Base-by-base conservation (phyloP, 495 filamentous ascomycete species). In the Darksidea phi region DNA sequence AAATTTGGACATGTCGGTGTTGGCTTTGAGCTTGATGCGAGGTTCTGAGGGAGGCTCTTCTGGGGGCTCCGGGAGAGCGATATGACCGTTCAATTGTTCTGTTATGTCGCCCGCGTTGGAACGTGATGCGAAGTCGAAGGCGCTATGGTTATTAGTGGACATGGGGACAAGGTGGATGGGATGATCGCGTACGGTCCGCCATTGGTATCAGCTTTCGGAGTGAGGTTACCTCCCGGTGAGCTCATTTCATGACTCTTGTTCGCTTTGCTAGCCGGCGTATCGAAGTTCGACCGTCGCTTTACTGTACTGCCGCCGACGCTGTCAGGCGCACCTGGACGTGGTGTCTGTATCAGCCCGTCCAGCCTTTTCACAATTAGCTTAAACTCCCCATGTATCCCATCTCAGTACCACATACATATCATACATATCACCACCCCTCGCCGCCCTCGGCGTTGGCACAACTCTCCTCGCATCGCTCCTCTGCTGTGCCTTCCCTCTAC, bases 1-100 rank as follows among this genome's bases (percentile, higher is more conserved):
- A 52, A 96, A 88, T 69, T 95, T 97, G 69, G 89, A 91, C 51
- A 88, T 77, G 66, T 98, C 94, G 2, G 87, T 89, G 61, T 89
- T 88, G 15, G 88, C 86, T 1, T 83, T 89, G 4, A 94, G 80
- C 69, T 85, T 88, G 73, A 97, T 86, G 13, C 94, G 88, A 3
- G 90, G 67, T 69, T 94, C 89, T 2, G 81, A 81, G 0, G 88
- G 89, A 0, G 85, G 77, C 58, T 90, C 87, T n/a, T 57, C 54
- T 8, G 67, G 57, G 7, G 86, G 74, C 6, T 79, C 70, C 13
- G 81, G 74, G 15, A 97, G 77, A 48, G 54, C 38, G 3, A 72
- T 70, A 36, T 95, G 85, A 8, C 82, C 77, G 70, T 97, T 97
- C 59, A 97, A 78, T 20, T 88, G 83, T 71, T 97, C 91, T 8